phyloP scores from a whole-genome alignment of 495 filamentous ascomycete genomes.

The Aspergillus homomorphus region DNA sequence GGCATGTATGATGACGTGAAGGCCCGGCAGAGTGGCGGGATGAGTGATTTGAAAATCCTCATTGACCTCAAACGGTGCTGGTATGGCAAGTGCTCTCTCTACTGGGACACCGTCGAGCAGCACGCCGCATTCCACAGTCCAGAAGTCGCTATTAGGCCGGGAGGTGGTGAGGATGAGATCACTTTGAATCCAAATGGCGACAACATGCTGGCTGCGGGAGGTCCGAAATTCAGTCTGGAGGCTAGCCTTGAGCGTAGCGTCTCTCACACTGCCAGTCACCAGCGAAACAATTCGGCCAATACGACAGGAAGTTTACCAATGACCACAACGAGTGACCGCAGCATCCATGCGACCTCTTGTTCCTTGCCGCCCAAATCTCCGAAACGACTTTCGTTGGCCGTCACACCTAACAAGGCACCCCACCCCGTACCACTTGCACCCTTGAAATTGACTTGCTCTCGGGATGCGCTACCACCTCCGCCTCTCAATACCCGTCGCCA shows the following conservation, averaged over 20 bases:
- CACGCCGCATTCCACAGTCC: constrained; percentile 50
- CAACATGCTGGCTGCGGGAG: constrained; percentile 14
- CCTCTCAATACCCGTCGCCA: constrained; percentile 30
- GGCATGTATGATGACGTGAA: constrained; percentile 63
- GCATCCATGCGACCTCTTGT: constrained; percentile 71
- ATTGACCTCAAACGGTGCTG: constrained; percentile 96
- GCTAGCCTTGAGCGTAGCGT: constrained; percentile 32
- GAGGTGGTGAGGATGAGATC: constrained; percentile 46
- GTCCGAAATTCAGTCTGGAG: constrained; percentile 3
- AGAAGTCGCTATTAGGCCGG: constrained; percentile 71
- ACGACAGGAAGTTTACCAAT: constrained; percentile 44
- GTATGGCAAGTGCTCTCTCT: constrained; percentile 83
- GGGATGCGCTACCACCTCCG: constrained; percentile 29
- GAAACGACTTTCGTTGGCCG: constrained; percentile 42
- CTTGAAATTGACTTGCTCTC: constrained; percentile 18
- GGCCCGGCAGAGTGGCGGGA: constrained; percentile 49
- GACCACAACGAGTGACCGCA: constrained; percentile 53
- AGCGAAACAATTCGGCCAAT: constrained; percentile 43
- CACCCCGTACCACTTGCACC: constrained; percentile 57
- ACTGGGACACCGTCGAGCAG: constrained; percentile 75
- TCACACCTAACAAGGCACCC: constrained; percentile 49
- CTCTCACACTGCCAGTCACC: constrained; percentile 21
- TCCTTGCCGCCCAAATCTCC: constrained; percentile 69
- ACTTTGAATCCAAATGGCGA: constrained; percentile 19
- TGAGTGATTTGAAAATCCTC: constrained; percentile 85